Conservation (phyloP, 306 rosid genomes). For the Cyclanthera cordifolia region DNA sequence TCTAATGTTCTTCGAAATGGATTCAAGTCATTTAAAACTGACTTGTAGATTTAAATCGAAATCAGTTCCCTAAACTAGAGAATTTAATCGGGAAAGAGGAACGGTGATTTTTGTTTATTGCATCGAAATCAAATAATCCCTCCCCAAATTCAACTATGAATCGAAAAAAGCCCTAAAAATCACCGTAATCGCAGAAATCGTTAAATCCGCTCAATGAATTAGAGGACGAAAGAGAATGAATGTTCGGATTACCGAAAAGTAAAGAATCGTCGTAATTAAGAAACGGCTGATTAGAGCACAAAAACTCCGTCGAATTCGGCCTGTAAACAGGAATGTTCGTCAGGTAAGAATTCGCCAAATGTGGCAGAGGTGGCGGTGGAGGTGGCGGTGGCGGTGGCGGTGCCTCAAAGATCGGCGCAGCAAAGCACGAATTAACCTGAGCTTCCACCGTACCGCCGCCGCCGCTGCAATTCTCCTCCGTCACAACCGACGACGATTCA, state of each 20-base stretch:
- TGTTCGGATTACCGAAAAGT: background rate
- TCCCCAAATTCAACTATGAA: background rate
- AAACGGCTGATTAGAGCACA: conserved; percentile 14
- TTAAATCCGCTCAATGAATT: background rate
- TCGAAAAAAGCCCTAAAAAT: background rate
- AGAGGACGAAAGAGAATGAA: background rate
- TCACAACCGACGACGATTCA: conserved; percentile 48
- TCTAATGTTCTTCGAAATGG: background rate
- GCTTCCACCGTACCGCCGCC: conserved; percentile 18
- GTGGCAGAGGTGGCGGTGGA: background rate
- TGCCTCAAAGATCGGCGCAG: conserved; percentile 21
- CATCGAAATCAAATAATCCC: conserved; percentile 4
- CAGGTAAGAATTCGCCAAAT: conserved; percentile 5
- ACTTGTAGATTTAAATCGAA: background rate
- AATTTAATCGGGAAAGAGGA: background rate
- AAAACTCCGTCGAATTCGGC: conserved; percentile 13
- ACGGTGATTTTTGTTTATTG: background rate
- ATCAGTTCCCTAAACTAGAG: background rate
- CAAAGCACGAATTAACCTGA: conserved; percentile 45
- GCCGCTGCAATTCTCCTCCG: conserved; percentile 38
- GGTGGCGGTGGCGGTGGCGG: conserved; percentile 12
- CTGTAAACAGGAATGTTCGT: background rate
- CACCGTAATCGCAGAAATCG: conserved; percentile 1
- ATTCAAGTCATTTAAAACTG: background rate
- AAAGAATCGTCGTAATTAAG: conserved; percentile 13